Base-by-base conservation (phyloP, 2,329 filamentous ascomycete genomes). In the Apiospora sp. region DNA sequence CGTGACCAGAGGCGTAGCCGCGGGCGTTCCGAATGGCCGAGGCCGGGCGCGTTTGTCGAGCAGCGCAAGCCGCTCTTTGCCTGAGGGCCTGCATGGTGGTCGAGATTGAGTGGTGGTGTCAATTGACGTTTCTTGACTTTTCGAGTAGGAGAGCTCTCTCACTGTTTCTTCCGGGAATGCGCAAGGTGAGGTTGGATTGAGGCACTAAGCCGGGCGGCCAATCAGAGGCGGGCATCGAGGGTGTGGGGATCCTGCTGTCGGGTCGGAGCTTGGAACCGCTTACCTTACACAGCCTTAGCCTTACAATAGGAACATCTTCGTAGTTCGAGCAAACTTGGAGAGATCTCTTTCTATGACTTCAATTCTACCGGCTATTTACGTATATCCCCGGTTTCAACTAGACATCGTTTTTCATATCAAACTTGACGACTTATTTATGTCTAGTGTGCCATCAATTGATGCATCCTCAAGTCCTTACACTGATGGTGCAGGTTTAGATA, bases 1-100 rank as follows among this genome's bases (percentile, higher is more conserved):
- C 84, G 77, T 88, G 87, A 80, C 83, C 82, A 75, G 88, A 90
- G 76, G 87, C 88, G 80, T 90, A 90, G 73, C 83, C 83, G 78
- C 88, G 86, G 75, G 83, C 80, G 75, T 78, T 78, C 74, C 81
- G 82, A 70, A 79, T 76, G 41, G 74, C 72, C 51, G 80, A 76
- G 10, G 80, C 79, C 72, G 80, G 80, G 64, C 81, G 75, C 74
- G 80, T 82, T 12, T 41, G 30, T 73, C 84, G 83, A 73, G 81
- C 84, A 75, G 81, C 77, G 77, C 79, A 81, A 79, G 80, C 81
- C 79, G 80, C 84, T 81, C 85, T 82, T 78, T 85, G 85, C 82
- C 86, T 84, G 78, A 81, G 73, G 77, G 79, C 79, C 75, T 81
- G 79, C 80, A 81, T 81, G 71, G 71, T 72, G 58, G 46, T 68